Conservation (phyloP, 768 basidiomycete species). For the Lepiota brunneoincarnata region DNA sequence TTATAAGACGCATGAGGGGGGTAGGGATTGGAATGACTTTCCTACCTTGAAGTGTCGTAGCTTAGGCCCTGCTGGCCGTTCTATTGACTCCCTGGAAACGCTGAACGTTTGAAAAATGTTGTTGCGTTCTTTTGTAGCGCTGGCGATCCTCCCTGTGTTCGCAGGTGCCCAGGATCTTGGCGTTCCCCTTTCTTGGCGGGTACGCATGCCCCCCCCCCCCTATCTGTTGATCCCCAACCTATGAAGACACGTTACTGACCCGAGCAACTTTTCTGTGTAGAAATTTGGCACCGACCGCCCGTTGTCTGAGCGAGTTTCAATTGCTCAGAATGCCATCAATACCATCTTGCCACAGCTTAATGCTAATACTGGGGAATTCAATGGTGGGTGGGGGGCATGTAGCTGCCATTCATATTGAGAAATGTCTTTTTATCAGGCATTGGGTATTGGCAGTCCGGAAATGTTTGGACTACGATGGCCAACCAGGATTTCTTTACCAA, state of each 20-base stretch:
- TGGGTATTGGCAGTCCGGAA: conserved; percentile 52
- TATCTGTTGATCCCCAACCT: background rate
- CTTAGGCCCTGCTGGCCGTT: too few species aligned
- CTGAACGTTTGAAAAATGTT: background rate
- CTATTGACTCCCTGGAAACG: background rate
- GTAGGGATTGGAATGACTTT: too few species aligned
- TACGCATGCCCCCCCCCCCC: conserved; percentile 19
- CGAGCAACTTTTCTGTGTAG: conserved; percentile 20
- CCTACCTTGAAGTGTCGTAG: too few species aligned
- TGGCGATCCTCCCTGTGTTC: background rate
- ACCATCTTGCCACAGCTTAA: conserved; percentile 36
- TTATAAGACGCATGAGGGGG: too few species aligned
- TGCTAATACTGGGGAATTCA: conserved; percentile 38
- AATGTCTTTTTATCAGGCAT: conserved; percentile 30
- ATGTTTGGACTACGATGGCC: conserved; percentile 49
- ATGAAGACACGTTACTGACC: background rate
- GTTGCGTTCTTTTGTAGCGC: background rate
- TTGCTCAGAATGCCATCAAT: conserved; percentile 41
- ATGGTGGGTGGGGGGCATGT: conserved; percentile 25
- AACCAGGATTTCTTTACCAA: conserved; percentile 41
- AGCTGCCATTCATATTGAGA: background rate
- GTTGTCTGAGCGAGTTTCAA: conserved; percentile 35
- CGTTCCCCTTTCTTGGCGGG: conserved; percentile 42
- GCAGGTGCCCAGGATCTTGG: conserved; percentile 36
- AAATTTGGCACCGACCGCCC: conserved; percentile 38